Percentiles rank a stretch among this genome's conserved stretches.
Evolutionary conservation across 1,284 basidiomycete genomes (phyloP).

Genomic region (Fomitopsis schrenkii): DNA sequence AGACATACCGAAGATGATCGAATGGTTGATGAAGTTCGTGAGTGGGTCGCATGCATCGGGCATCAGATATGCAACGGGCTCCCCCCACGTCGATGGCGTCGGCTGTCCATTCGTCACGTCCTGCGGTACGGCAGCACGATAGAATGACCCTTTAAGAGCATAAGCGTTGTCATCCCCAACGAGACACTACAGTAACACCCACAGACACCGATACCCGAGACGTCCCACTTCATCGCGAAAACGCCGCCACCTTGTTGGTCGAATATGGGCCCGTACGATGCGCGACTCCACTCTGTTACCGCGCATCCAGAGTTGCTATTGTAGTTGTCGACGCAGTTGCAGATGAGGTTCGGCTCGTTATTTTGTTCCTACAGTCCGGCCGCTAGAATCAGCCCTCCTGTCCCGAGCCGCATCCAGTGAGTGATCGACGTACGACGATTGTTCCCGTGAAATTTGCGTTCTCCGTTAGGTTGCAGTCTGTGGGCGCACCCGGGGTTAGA

Average conservation of each 20-base stretch:
- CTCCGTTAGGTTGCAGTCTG: constrained; percentile 42
- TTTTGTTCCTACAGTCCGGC: constrained; percentile 16
- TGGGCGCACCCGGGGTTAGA: background rate
- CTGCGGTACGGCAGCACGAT: constrained; percentile 63
- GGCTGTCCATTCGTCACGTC: constrained; percentile 57
- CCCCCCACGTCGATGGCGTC: constrained; percentile 57
- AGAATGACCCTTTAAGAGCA: constrained; percentile 59
- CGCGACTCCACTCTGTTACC: constrained; percentile 63
- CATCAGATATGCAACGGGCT: constrained; percentile 56
- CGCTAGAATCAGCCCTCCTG: background rate
- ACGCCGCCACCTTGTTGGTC: constrained; percentile 72
- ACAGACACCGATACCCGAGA: constrained; percentile 70
- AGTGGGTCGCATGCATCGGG: constrained; percentile 54
- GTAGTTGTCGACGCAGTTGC: constrained; percentile 39
- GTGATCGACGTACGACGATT: constrained; percentile 40
- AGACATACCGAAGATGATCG: constrained; percentile 53
- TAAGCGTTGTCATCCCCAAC: background rate
- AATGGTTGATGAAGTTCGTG: constrained; percentile 59
- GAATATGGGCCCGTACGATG: constrained; percentile 70
- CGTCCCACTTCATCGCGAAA: constrained; percentile 77
- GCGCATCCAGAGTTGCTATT: constrained; percentile 66
- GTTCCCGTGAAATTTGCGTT: constrained; percentile 54
- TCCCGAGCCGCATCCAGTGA: background rate
- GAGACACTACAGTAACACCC: constrained; percentile 22
- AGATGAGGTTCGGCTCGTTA: constrained; percentile 44